These are phyloP conservation scores for Neurospora discreta DNA, from an alignment of 495 filamentous ascomycete genomes.

Conservation along the genomic window DNA sequence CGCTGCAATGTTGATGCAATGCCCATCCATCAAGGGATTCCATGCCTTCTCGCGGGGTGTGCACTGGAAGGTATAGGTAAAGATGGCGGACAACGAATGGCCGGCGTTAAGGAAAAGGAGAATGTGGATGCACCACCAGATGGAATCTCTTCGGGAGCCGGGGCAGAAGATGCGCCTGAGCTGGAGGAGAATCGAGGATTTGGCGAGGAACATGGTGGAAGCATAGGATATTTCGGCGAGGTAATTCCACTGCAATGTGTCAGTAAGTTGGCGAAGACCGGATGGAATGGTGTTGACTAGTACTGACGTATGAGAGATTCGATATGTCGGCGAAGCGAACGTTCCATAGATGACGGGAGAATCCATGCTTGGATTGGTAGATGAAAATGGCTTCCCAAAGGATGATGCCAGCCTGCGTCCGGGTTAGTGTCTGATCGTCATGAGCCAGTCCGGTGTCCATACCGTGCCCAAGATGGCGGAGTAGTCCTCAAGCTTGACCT, in stretches of 20 bases:
- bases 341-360: conserved; percentile 17
- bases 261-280: not conserved
- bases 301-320: conserved; percentile 9
- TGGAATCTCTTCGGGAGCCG: conserved; percentile 10
- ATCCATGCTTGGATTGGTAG: conserved; percentile 9
- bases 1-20: conserved; percentile 18
- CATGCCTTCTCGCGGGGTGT: conserved; percentile 17
- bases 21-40: conserved; percentile 13
- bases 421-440: not conserved
- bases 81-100: conserved; percentile 15
- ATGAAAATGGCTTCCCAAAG: conserved; percentile 17
- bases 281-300: not conserved
- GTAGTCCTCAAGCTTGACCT: conserved; percentile 15
- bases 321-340: conserved; percentile 10
- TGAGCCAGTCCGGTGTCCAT: not conserved
- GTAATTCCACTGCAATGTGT: conserved; percentile 7
- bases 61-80: conserved; percentile 21
- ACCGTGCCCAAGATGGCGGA: conserved; percentile 8
- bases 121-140: conserved; percentile 19
- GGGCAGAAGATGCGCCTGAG: conserved; percentile 15
- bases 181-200: conserved; percentile 18
- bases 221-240: conserved; percentile 17
- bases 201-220: conserved; percentile 16
- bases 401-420: conserved; percentile 10
- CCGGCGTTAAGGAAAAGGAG: conserved; percentile 17